These are phyloP conservation scores for Lactifluus echinatus DNA, from an alignment of 768 basidiomycete species.

Conservation along the genomic window DNA sequence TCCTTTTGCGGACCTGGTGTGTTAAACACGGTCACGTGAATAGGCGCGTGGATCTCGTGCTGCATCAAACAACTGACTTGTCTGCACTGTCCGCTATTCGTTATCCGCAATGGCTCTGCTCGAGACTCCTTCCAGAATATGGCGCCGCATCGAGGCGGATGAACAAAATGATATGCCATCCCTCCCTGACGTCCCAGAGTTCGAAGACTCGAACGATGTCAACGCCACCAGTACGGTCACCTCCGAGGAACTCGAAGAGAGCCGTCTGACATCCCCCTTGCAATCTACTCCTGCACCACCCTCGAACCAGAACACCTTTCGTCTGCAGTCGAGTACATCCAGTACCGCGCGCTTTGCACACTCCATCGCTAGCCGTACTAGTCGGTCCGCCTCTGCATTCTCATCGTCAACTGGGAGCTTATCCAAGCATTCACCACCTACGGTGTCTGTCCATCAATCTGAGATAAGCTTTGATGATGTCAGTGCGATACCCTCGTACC, in stretches of 20 bases:
- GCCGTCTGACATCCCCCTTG: constrained; percentile 41
- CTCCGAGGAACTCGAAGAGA: constrained; percentile 26
- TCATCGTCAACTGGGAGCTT: constrained; percentile 19
- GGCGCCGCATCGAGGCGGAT: constrained; percentile 72
- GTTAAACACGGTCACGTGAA: constrained; percentile 15
- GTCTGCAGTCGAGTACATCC: constrained; percentile 42
- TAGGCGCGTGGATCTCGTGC: neutral
- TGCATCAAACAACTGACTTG: no score
- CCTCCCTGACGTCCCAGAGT: constrained; percentile 63
- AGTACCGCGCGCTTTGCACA: constrained; percentile 43
- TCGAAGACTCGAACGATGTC: constrained; percentile 52
- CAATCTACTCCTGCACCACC: constrained; percentile 58
- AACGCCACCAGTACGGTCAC: constrained; percentile 32
- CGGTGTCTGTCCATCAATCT: neutral
- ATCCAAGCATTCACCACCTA: constrained; percentile 2
- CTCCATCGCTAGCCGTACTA: constrained; percentile 42
- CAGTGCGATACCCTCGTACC: constrained; percentile 49
- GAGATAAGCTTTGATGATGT: constrained; percentile 43
- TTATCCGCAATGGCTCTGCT: constrained; percentile 26
- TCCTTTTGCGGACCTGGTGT: no score
- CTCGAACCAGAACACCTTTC: constrained; percentile 42
- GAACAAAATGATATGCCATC: constrained; percentile 75
- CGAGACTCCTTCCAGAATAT: constrained; percentile 80
- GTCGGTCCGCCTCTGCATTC: constrained; percentile 29
- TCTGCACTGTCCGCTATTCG: no score